Conservation (phyloP, 2,329 filamentous ascomycete genomes). For the Ophiostoma australiae region DNA sequence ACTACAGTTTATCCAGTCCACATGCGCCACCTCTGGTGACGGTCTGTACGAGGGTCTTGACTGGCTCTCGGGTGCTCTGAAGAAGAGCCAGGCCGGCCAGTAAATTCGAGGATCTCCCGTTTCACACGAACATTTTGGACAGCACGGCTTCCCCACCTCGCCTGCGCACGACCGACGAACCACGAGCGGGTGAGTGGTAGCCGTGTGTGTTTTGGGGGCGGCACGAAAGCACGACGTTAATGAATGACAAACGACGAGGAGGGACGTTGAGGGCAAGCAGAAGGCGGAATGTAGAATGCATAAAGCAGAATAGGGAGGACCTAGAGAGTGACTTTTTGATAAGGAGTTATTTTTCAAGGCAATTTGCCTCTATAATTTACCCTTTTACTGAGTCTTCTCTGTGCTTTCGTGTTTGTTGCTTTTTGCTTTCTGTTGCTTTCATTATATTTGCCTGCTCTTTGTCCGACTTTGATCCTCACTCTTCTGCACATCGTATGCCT, state of each 20-base stretch:
- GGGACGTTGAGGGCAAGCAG: background rate
- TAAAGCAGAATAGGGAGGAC: background rate
- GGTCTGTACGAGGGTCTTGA: constrained; percentile 75
- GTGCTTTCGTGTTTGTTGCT: background rate
- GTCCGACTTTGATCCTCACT: background rate
- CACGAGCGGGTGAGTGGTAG: background rate
- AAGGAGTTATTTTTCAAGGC: constrained; percentile 23
- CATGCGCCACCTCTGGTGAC: constrained; percentile 77
- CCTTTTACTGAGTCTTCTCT: constrained; percentile 21
- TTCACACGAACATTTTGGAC: constrained; percentile 4
- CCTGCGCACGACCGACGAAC: background rate
- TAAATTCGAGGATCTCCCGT: constrained; percentile 16
- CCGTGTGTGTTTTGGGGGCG: background rate
- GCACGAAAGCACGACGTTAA: background rate
- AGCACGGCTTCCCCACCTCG: background rate
- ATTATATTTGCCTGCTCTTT: background rate
- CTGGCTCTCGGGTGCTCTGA: constrained; percentile 77
- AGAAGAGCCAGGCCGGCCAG: constrained; percentile 49
- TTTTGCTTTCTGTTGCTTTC: background rate
- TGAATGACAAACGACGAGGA: background rate
- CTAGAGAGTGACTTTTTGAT: constrained; percentile 21
- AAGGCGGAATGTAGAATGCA: background rate
- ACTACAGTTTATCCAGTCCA: constrained; percentile 65
- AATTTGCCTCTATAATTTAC: constrained; percentile 28
- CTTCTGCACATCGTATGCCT: constrained; percentile 23